Evolutionary conservation across 2,329 filamentous ascomycete species (phyloP).

Genomic region (Pseudopithomyces maydicus): DNA sequence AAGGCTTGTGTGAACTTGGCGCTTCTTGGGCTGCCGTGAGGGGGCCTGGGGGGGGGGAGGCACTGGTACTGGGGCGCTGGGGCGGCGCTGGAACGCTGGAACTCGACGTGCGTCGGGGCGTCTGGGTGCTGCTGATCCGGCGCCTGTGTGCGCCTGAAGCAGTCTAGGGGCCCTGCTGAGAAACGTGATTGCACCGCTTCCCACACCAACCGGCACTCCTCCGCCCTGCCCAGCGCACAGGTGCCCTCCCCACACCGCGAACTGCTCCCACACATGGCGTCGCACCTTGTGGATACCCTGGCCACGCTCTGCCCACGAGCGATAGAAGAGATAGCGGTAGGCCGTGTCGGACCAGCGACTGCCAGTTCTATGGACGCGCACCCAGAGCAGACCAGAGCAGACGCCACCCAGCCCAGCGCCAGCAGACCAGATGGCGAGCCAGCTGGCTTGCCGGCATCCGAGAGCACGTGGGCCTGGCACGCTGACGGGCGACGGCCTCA

Average conservation of each 20-base stretch:
- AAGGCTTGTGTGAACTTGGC: conserved; percentile 32
- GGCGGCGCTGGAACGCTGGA: too few relatives aligned
- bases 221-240: too few relatives aligned
- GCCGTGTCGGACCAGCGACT: too few relatives aligned
- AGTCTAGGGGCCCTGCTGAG: background rate
- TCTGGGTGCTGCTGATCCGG: conserved; percentile 7
- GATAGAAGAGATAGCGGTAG: too few relatives aligned
- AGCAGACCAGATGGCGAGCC: too few relatives aligned
- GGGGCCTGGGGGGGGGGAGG: conserved; percentile 1
- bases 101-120: conserved; percentile 14
- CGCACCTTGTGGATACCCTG: background rate
- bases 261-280: background rate
- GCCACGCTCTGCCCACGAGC: background rate
- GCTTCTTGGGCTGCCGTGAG: conserved; percentile 11
- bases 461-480: background rate
- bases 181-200: background rate
- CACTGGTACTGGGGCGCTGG: too few relatives aligned
- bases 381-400: too few relatives aligned
- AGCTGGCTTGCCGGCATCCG: background rate
- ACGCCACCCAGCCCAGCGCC: too few relatives aligned
- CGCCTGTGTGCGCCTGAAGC: background rate
- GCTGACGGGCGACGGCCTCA: background rate
- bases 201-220: too few relatives aligned
- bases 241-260: background rate
- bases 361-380: too few relatives aligned